Conservation (phyloP, 2,329 filamentous ascomycete species). For the Fusarium pseudonygamai region DNA sequence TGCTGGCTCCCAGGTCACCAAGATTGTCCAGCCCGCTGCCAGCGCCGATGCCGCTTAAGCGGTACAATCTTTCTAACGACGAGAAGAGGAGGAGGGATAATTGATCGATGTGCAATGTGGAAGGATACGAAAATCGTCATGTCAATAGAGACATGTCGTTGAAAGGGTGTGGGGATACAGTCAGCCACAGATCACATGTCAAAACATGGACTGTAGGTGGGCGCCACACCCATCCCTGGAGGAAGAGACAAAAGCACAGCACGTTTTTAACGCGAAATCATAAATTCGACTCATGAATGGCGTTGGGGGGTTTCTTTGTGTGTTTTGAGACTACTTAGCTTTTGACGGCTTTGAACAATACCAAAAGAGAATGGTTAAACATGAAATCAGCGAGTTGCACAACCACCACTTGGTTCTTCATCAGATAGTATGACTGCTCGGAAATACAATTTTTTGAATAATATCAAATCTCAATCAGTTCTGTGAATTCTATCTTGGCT, state of each 20-base stretch:
- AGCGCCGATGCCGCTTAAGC: slow-evolving; percentile 83
- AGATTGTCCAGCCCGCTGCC: slow-evolving; percentile 79
- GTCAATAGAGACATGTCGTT: slow-evolving; percentile 27
- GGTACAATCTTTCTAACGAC: slow-evolving; percentile 13
- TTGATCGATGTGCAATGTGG: slow-evolving; percentile 23
- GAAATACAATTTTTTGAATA: slow-evolving; percentile 34
- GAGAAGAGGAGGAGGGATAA: slow-evolving; percentile 32
- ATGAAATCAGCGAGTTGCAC: background rate
- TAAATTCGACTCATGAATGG: slow-evolving; percentile 43
- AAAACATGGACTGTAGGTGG: slow-evolving; percentile 3
- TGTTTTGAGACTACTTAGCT: slow-evolving; percentile 30
- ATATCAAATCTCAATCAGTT: background rate
- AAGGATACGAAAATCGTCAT: slow-evolving; percentile 12
- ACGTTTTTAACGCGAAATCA: slow-evolving; percentile 31
- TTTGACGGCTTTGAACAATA: slow-evolving; percentile 29
- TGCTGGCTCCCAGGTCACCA: slow-evolving; percentile 86
- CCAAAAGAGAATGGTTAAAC: slow-evolving; percentile 26
- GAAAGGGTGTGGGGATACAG: slow-evolving; percentile 16
- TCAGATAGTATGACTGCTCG: slow-evolving; percentile 3
- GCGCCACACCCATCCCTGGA: slow-evolving; percentile 11
- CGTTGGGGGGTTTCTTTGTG: slow-evolving; percentile 39
- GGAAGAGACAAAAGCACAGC: slow-evolving; percentile 16
- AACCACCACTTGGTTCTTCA: background rate
- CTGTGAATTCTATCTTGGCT: background rate
- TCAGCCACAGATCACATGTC: slow-evolving; percentile 36